Evolutionary conservation across 805 yeast genomes (phyloP).

Genomic region (Ogataea pignaliae): DNA sequence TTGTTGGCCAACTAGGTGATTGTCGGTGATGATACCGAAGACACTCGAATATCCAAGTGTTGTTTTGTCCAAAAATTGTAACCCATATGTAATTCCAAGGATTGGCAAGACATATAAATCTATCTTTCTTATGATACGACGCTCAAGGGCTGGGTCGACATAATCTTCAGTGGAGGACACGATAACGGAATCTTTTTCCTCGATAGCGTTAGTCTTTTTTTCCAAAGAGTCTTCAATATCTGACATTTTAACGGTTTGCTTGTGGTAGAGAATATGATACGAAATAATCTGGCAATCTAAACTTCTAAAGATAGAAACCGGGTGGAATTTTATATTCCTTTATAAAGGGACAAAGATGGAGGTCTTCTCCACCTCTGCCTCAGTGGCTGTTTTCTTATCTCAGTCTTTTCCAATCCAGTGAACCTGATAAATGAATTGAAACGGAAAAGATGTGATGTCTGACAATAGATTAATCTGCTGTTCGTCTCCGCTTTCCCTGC

Average conservation of each 20-base stretch:
- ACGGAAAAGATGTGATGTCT: too few relatives aligned
- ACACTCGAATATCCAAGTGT: slow-evolving; percentile 50
- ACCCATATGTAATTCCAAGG: slow-evolving; percentile 43
- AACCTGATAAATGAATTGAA: too few relatives aligned
- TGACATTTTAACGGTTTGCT: slow-evolving; percentile 1
- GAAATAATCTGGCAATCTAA: too few relatives aligned
- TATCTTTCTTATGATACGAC: slow-evolving; percentile 31
- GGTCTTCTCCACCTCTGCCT: too few relatives aligned
- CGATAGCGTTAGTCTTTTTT: background rate
- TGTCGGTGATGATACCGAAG: slow-evolving; percentile 46
- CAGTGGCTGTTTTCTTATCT: too few relatives aligned
- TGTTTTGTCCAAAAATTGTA: slow-evolving; percentile 55
- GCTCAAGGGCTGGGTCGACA: slow-evolving; percentile 9
- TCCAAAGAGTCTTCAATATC: slow-evolving; percentile 3
- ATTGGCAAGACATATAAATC: slow-evolving; percentile 46
- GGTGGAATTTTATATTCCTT: background rate
- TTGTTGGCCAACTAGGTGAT: slow-evolving; percentile 40
- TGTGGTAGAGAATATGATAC: background rate
- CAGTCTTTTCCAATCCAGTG: too few relatives aligned
- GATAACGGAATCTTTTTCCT: slow-evolving; percentile 1
- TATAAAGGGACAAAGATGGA: too few relatives aligned
- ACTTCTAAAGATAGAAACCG: too few relatives aligned
- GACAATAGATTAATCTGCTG: too few relatives aligned
- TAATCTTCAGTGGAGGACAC: background rate
- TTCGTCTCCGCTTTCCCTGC: too few relatives aligned